These are phyloP conservation scores for Xylariomycetidae sp. DNA, from an alignment of 2,329 filamentous ascomycete genomes.

Conservation along the genomic window DNA sequence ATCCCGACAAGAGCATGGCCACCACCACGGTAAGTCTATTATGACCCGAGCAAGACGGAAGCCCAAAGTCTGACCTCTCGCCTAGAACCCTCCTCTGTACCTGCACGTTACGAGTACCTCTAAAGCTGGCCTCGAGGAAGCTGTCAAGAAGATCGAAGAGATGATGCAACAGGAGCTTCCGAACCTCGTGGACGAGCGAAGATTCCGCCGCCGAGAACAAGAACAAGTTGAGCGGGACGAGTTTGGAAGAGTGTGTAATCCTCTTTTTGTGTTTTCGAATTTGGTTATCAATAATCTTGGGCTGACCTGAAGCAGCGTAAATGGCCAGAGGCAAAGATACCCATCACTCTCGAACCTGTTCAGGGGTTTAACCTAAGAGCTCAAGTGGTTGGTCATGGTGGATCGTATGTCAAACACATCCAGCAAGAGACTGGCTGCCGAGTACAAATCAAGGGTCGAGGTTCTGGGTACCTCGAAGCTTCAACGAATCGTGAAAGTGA, in stretches of 20 bases:
- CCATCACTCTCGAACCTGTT: slow-evolving; percentile 84
- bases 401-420: slow-evolving; percentile 96
- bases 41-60: no score
- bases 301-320: slow-evolving; percentile 65
- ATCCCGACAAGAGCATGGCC: slow-evolving; percentile 96
- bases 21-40: slow-evolving; percentile 73
- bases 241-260: slow-evolving; percentile 71
- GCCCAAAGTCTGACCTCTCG: no score
- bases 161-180: slow-evolving; percentile 95
- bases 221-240: slow-evolving; percentile 85
- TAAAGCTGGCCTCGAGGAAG: slow-evolving; percentile 86
- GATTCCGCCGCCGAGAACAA: slow-evolving; percentile 78
- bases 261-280: slow-evolving; percentile 2
- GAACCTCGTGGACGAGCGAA: slow-evolving; percentile 88
- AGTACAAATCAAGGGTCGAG: slow-evolving; percentile 96
- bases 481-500: slow-evolving; percentile 88
- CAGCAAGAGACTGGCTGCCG: slow-evolving; percentile 92
- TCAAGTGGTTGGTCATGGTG: slow-evolving; percentile 91
- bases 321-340: slow-evolving; percentile 97
- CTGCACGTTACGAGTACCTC: slow-evolving; percentile 91
- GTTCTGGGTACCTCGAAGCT: slow-evolving; percentile 89
- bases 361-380: slow-evolving; percentile 94
- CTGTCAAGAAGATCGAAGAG: slow-evolving; percentile 84
- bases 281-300: neutral
- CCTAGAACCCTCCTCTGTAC: slow-evolving; percentile 84